Evolutionary conservation across 1,139 yeast genomes (phyloP).

Genomic region (Candida sanyaensis): DNA sequence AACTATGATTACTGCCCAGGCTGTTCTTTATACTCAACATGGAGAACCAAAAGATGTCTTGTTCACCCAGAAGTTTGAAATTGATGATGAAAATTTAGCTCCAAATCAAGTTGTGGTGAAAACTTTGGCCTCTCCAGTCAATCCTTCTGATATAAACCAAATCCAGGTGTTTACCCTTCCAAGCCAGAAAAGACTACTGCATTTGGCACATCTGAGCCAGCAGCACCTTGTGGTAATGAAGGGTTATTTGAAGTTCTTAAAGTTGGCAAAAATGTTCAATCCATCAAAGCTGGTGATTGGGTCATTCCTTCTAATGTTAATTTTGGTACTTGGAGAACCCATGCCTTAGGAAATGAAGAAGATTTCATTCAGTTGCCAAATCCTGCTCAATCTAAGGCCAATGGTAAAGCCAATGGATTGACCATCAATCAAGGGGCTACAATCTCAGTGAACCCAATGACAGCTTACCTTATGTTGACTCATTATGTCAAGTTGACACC

Average conservation of each 20-base stretch:
- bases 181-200: conserved; percentile 34
- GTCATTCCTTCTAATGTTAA: conserved; percentile 81
- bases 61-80: conserved; percentile 51
- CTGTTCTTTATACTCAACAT: conserved; percentile 56
- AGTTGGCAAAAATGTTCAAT: conserved; percentile 57
- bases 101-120: conserved; percentile 54
- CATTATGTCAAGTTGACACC: conserved; percentile 61
- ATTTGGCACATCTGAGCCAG: conserved; percentile 33
- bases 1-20: conserved; percentile 55
- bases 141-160: conserved; percentile 46
- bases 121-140: conserved; percentile 81
- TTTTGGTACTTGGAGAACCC: conserved; percentile 96
- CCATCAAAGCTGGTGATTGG: conserved; percentile 78
- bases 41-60: conserved; percentile 64
- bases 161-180: conserved; percentile 45
- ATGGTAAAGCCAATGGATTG: conserved; percentile 43
- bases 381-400: conserved; percentile 34
- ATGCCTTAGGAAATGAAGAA: conserved; percentile 55
- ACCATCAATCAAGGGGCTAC: conserved; percentile 79
- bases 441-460: conserved; percentile 85
- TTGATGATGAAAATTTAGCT: conserved; percentile 46
- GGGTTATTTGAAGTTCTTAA: conserved; percentile 85
- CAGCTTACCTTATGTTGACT: conserved; percentile 88
- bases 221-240: conserved; percentile 60
- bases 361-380: conserved; percentile 56